Base-by-base conservation (phyloP, 179 eudicot genomes). In the Beta lomatogona region DNA sequence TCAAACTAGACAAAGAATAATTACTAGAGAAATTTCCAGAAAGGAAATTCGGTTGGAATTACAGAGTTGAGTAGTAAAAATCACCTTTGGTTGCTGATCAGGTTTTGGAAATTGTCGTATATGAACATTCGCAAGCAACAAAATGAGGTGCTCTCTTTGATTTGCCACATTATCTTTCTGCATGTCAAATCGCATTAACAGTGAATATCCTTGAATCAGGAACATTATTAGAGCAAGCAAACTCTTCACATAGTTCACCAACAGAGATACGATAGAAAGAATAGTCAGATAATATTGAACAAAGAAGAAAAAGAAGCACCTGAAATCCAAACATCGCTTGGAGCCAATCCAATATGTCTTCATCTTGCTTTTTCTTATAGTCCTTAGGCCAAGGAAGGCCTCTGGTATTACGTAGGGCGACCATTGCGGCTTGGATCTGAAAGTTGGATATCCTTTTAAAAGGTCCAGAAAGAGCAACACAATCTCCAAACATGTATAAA, bases 371-470 rank as follows among this genome's bases (percentile, higher is more conserved):
- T 88, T 96, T 96, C 90, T 92, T 91, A 86, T 94, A 88, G 76
- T 90, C 99, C 89, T 91, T 93, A 0, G 98, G 96, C 99, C 99
- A 96, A 75, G 97, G 99, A 80, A 96, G 99, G 77, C 99, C 99
- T 84, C 99, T 87, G 16, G 97, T 94, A 84, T 94, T 94, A 57
- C 98, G 92, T 77, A 96, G 97, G 57, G 98, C 99, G 73, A 85
- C 71, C 80, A 93, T 94, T 81, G 98, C 91, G 77, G 98, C 97
- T 90, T 96, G 97, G 85, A 96, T 94, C 99, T 96, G 89, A 82
- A 87, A 58, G 69, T 77, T 44, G 59, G 75, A 71, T 52, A 14
- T 18, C 53, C 66, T 16, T 54, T 71, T 11, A 48, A 73, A 28
- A 21, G 64, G 18, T 46, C 60, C 25, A 31, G 45, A 67, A 44